Evolutionary conservation across 257 asterid species (phyloP), one percentile per base, ranked within the genome.

Genomic region (Solanum clarkiae): DNA sequence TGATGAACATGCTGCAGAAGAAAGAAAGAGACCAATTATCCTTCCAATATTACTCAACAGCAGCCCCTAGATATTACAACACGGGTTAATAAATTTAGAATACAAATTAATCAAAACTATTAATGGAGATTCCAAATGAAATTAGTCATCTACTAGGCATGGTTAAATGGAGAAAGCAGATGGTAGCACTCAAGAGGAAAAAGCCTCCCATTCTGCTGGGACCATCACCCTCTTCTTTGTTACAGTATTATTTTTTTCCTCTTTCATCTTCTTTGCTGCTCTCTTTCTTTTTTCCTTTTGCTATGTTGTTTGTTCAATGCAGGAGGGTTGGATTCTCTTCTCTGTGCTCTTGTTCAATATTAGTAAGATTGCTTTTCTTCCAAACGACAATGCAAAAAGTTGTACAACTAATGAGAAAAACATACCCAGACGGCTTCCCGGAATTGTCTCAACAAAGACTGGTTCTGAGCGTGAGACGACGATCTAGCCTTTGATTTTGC

Each of bases 381-480:
- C 53, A 49, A 83, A 83, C 47, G 17, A 16, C 53, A 65, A 45
- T 6, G 53, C 62, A 68, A 70, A 66, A 29, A 18, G 32, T n/a
- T 54, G 80, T 59, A 84, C 66, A 51, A 53, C 44, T 84, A 84
- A 17, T 4, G n/a, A 69, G 70, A 32, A 66, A 47, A 69, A 51
- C 88, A 79, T 93, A 97, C 98, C 98, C 99, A 97, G 84, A 97
- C 84, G 86, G 97, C 97, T 91, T 97, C 97, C 86, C 90, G 93
- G 69, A 97, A 97, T 81, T 94, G 97, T 51, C 99, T 90, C 84
- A 97, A 79, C 89, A 89, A 86, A 54, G 66, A 86, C 85, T 90
- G 87, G 87, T 91, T 92, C 87, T 93, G 92, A 8, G 92, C 53
- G 79, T 29, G 84, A 84, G 94, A 91, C 54, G 93, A 84, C 18